Conservation (phyloP, 164 flowering plant species). For the Protea cynaroides region DNA sequence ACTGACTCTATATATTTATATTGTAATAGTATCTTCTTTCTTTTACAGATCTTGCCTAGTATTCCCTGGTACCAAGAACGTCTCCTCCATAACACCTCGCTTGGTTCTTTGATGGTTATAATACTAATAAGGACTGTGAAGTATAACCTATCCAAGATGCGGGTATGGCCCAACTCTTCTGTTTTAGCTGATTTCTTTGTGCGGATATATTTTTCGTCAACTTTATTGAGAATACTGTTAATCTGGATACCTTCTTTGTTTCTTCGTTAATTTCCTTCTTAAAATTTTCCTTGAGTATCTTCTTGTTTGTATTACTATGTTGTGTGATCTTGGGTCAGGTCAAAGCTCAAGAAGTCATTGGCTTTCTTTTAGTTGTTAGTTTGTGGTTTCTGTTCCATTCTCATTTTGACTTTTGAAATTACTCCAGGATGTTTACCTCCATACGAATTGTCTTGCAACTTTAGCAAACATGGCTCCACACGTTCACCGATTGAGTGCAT, state of each 20-base stretch:
- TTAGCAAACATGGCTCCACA: constrained; percentile 99
- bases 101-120: constrained; percentile 91
- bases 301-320: not conserved
- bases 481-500: constrained; percentile 82
- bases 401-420: constrained; percentile 7
- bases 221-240: not conserved
- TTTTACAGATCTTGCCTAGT: constrained; percentile 59
- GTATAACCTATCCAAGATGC: constrained; percentile 60
- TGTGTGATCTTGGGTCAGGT: not conserved
- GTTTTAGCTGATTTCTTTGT: not conserved
- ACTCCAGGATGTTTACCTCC: constrained; percentile 88
- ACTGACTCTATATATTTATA: not conserved
- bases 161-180: constrained; percentile 43
- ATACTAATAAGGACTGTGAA: constrained; percentile 90
- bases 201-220: not conserved
- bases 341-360: too few relatives aligned
- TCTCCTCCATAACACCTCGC: constrained; percentile 83
- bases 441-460: constrained; percentile 93
- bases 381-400: not conserved
- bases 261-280: too few relatives aligned
- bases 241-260: not conserved
- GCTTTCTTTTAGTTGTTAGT: too few relatives aligned
- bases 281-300: not conserved
- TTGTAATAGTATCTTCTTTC: constrained; percentile 3
- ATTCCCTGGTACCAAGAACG: constrained; percentile 98